Percentiles rank a stretch among this genome's conserved stretches.
Evolutionary conservation across 2,329 filamentous ascomycete genomes (phyloP).

Genomic region (Nemania sp.): DNA sequence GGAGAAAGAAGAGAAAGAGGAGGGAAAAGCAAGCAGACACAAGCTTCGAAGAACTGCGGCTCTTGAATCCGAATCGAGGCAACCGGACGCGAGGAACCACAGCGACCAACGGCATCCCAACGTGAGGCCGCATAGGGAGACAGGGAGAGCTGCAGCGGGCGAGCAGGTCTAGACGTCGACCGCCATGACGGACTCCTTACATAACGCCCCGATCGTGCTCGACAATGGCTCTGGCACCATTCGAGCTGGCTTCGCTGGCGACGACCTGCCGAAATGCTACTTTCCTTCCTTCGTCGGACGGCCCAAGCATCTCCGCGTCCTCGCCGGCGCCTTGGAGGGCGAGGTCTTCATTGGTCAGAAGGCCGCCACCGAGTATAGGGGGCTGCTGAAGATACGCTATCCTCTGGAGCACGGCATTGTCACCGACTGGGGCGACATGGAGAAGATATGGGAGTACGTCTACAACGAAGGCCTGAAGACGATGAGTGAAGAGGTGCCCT

Average conservation of each 20-base stretch:
- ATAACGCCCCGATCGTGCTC: slow-evolving; percentile 97
- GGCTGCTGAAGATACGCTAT: slow-evolving; percentile 92
- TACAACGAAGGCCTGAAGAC: slow-evolving; percentile 96
- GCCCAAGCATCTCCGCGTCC: slow-evolving; percentile 90
- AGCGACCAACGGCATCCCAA: slow-evolving; percentile 10
- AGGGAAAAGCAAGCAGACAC: neutral
- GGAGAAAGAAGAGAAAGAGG: neutral
- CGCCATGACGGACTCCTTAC: slow-evolving; percentile 67
- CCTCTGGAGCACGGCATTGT: slow-evolving; percentile 97
- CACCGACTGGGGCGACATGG: slow-evolving; percentile 99
- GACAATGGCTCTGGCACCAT: slow-evolving; percentile 99
- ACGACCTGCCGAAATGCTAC: slow-evolving; percentile 93
- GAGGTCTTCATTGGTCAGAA: slow-evolving; percentile 96
- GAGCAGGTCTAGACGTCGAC: slow-evolving; percentile 24
- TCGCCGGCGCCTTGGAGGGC: slow-evolving; percentile 94
- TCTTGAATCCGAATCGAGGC: slow-evolving; percentile 7
- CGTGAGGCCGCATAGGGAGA: slow-evolving; percentile 17
- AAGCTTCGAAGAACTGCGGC: neutral
- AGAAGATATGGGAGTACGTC: slow-evolving; percentile 98
- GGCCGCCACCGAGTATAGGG: slow-evolving; percentile 84
- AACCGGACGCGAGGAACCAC: slow-evolving; percentile 4
- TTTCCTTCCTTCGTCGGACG: slow-evolving; percentile 97
- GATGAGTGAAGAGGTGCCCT: slow-evolving; percentile 84
- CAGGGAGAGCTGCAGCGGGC: slow-evolving; percentile 27
- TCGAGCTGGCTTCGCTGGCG: slow-evolving; percentile 92